These are phyloP conservation scores for Venturia carpophila DNA, from an alignment of 2,329 filamentous ascomycete genomes.

Conservation along the genomic window DNA sequence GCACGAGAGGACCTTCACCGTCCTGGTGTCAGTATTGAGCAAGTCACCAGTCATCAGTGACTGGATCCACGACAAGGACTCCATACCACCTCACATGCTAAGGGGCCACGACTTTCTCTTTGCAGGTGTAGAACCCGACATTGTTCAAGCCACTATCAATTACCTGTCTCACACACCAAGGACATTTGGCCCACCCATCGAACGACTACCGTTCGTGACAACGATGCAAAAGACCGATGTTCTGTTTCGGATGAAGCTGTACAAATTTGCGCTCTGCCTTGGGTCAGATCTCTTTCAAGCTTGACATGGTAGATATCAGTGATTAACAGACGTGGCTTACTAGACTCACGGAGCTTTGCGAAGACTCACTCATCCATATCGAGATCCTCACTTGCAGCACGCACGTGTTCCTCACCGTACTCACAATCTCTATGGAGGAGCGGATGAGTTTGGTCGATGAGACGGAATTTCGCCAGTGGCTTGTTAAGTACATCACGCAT, in stretches of 20 bases:
- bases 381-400: background rate
- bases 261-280: background rate
- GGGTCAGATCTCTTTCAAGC: background rate
- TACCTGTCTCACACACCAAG: background rate
- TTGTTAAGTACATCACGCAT: background rate
- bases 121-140: background rate
- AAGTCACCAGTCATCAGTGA: constrained; percentile 1
- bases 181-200: background rate
- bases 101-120: background rate
- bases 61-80: background rate
- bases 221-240: background rate
- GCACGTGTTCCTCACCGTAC: background rate
- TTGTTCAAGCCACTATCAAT: background rate
- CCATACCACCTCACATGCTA: background rate
- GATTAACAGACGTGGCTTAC: background rate
- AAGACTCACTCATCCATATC: background rate
- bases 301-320: background rate
- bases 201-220: background rate
- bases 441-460: background rate
- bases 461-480: background rate
- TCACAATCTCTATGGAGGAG: background rate
- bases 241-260: background rate
- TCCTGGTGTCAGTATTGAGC: background rate
- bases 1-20: background rate
- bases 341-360: background rate